Percentiles rank a stretch among this genome's conserved stretches.
phyloP scores from a whole-genome alignment of 495 filamentous ascomycete genomes.

The Neurospora intermedia region DNA sequence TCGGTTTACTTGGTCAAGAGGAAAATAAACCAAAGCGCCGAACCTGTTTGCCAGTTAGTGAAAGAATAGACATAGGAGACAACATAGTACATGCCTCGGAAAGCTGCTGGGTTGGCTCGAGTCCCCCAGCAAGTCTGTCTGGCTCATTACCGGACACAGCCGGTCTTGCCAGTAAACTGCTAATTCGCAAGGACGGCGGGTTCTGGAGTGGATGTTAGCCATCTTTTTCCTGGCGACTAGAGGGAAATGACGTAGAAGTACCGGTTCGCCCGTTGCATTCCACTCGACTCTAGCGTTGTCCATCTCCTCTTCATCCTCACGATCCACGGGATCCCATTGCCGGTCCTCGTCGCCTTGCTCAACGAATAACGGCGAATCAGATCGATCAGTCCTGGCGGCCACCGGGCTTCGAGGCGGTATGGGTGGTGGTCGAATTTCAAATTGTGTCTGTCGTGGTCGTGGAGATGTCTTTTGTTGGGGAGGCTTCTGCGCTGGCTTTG shows the following conservation, averaged over 20 bases:
- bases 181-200: conserved; percentile 26
- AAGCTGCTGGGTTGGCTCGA: conserved; percentile 58
- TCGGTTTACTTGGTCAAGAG: conserved; percentile 4
- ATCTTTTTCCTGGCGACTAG: neutral
- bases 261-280: conserved; percentile 57
- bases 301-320: conserved; percentile 58
- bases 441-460: conserved; percentile 14
- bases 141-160: conserved; percentile 15
- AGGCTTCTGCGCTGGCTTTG: neutral
- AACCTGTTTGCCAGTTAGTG: conserved; percentile 27
- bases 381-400: conserved; percentile 54
- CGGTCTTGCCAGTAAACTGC: conserved; percentile 20
- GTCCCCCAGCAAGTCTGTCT: conserved; percentile 21
- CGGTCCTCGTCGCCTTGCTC: conserved; percentile 58
- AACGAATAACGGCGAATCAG: conserved; percentile 64
- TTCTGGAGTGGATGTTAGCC: conserved; percentile 24
- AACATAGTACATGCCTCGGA: conserved; percentile 37
- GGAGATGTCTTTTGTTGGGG: conserved; percentile 11
- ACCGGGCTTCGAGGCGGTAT: conserved; percentile 39
- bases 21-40: conserved; percentile 43
- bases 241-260: conserved; percentile 8
- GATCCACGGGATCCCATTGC: conserved; percentile 71
- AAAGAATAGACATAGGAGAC: neutral
- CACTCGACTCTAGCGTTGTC: conserved; percentile 54
- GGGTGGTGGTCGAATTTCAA: conserved; percentile 27